phyloP scores from a whole-genome alignment of 2,329 filamentous ascomycete genomes.

The Fusarium brevicatenulatum region DNA sequence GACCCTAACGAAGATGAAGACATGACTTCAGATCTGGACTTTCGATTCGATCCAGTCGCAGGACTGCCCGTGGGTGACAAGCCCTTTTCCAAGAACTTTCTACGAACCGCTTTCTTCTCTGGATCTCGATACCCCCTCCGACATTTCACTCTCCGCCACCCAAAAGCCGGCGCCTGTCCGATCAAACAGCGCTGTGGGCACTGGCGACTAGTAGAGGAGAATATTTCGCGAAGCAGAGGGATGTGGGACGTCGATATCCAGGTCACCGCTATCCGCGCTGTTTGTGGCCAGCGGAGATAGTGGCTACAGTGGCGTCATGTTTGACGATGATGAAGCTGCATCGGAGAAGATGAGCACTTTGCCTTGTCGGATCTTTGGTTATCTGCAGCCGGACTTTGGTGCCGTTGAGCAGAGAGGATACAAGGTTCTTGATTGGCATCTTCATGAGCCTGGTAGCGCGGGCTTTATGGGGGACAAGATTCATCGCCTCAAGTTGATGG shows the following conservation, averaged over 20 bases:
- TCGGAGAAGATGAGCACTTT: not conserved
- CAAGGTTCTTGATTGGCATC: not conserved
- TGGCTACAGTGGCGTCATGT: not conserved
- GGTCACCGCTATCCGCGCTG: not conserved
- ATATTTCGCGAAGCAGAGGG: fast-evolving
- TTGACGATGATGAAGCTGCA: not conserved
- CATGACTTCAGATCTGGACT: no score
- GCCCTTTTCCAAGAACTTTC: not conserved
- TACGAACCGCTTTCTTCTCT: not conserved
- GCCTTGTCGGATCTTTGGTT: not conserved
- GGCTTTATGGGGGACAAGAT: not conserved
- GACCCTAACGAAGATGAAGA: not conserved
- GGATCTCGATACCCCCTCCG: fast-evolving
- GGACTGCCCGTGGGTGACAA: fast-evolving
- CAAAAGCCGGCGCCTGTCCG: not conserved
- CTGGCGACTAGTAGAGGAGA: not conserved
- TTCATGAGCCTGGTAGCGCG: not conserved
- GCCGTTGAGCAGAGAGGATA: not conserved
- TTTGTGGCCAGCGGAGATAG: not conserved
- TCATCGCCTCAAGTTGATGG: not conserved
- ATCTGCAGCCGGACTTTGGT: not conserved
- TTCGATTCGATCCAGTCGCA: not conserved
- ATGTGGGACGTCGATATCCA: not conserved
- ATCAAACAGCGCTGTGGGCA: not conserved
- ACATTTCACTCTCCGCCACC: not conserved